Conservation (phyloP, 352 stramenopile species). For the Phytopythium montanum region DNA sequence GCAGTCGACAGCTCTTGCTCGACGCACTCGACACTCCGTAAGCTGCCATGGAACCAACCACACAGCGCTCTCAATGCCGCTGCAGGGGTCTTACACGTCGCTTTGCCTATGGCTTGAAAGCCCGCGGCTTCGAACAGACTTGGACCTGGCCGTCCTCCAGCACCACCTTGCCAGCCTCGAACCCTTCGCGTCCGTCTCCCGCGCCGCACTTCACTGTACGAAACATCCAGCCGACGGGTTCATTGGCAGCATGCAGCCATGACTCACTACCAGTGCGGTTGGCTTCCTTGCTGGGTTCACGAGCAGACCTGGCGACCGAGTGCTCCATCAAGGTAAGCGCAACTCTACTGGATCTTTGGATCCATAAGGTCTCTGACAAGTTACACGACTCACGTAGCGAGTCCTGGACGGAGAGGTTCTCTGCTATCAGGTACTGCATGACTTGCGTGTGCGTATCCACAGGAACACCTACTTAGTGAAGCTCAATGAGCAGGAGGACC, state of each 20-base stretch:
- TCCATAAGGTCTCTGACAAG: background rate
- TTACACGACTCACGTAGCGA: slow-evolving; percentile 15
- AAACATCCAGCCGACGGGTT: background rate
- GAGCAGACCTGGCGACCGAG: slow-evolving; percentile 55
- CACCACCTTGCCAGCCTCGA: slow-evolving; percentile 45
- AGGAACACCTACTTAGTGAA: background rate
- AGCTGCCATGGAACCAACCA: background rate
- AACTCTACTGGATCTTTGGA: background rate
- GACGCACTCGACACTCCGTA: slow-evolving; percentile 48
- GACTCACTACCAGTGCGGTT: background rate
- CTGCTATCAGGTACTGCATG: slow-evolving; percentile 64
- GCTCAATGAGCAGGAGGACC: slow-evolving; percentile 36
- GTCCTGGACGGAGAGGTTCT: slow-evolving; percentile 64
- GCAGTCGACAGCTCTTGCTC: slow-evolving; percentile 41
- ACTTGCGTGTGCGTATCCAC: background rate
- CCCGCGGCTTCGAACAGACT: slow-evolving; percentile 45
- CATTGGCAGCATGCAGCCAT: background rate
- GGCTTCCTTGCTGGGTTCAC: background rate
- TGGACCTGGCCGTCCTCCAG: slow-evolving; percentile 50
- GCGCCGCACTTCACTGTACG: slow-evolving; percentile 51
- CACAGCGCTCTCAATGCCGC: no score
- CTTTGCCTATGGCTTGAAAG: slow-evolving; percentile 11
- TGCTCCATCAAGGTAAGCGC: slow-evolving; percentile 35
- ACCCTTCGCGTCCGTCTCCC: slow-evolving; percentile 29
- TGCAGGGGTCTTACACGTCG: background rate